phyloP scores from a whole-genome alignment of 176 grass and related monocot genomes.

The Secale cereale region DNA sequence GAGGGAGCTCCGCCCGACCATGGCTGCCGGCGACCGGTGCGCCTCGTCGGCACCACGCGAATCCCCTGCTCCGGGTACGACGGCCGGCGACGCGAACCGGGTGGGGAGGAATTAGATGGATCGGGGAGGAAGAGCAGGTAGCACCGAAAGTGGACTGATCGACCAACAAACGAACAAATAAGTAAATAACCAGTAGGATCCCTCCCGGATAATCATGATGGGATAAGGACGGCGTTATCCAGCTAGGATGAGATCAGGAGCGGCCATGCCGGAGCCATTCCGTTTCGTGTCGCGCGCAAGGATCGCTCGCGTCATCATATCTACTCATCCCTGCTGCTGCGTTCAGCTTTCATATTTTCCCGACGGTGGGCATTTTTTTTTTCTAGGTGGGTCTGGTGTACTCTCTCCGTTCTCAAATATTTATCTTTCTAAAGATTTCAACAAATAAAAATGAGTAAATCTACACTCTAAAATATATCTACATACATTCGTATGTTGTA shows the following conservation, averaged over 20 bases:
- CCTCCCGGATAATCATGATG: no score
- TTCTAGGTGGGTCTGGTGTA: no score
- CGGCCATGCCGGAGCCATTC: constrained; percentile 3
- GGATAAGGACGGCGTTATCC: constrained; percentile 3
- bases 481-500: no score
- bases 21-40: constrained; percentile 8
- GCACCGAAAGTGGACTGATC: neutral
- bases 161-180: neutral
- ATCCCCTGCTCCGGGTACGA: neutral
- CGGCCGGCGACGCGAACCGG: neutral
- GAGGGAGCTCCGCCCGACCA: constrained; percentile 43
- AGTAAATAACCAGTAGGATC: neutral
- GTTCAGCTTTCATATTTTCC: no score
- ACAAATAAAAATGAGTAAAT: no score
- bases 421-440: no score
- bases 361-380: no score
- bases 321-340: no score
- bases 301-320: neutral
- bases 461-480: no score
- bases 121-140: neutral
- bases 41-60: neutral
- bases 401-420: no score
- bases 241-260: neutral
- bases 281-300: neutral
- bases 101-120: neutral